Evolutionary conservation across 2,329 filamentous ascomycete genomes (phyloP), one percentile per base, ranked within the genome.

Genomic region (Fusarium lateritium): DNA sequence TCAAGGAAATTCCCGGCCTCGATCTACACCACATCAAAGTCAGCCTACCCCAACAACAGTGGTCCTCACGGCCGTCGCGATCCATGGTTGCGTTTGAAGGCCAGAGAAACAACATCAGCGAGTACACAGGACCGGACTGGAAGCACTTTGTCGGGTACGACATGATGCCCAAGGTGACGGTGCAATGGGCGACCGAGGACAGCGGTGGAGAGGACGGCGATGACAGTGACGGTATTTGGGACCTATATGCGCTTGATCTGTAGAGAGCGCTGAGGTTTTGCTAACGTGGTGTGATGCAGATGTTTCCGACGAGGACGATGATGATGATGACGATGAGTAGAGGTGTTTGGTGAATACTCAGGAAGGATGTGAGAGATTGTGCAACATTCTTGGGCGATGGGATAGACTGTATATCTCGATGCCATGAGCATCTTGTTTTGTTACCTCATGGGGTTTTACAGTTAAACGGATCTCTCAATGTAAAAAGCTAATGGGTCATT

Each of bases 71-170:
- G 1, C 55, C 56, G 4, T 36, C 21, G 6, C 24, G 57, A 45
- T 26, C 66, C 47, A 13, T 36, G 24, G n/a, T 66, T 69, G 14
- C 58, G 11, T 17, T 78, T 69, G 46, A 47, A 11, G 61, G 44
- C 13, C 44, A 58, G 13, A 57, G 36, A 7, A 43, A 42, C 1
- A 11, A 14, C 1, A 43, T 21, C 10, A 63, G 70, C 14, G 55
- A 75, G 21, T 81, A 81, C 50, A 75, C 72, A 2, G 81, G 81
- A 2, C 62, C 75, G 1, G 79, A 81, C 44, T 80, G 79, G 74
- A 76, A 67, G 52, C 73, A 77, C 26, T 81, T 78, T 56, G 67
- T 80, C 3, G 73, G 71, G 10, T 44, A 63, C 22, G 76, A 79
- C 14, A 64, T 78, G 43, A 71, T 69, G 9, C 58, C 73, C 8